Conservation (phyloP, 2,329 filamentous ascomycete genomes). For the Colletotrichum eleusines region DNA sequence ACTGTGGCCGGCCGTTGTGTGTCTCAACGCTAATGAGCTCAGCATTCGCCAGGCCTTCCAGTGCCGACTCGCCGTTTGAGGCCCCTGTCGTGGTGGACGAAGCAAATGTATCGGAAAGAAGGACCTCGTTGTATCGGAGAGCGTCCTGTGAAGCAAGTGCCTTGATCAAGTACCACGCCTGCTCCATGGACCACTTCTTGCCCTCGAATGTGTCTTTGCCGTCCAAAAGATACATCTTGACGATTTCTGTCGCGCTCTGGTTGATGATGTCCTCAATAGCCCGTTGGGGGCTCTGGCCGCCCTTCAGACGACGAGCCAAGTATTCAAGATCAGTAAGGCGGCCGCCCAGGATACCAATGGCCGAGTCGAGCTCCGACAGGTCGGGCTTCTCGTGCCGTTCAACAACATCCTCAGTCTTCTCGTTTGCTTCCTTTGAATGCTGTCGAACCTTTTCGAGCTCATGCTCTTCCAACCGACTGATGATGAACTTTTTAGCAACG, state of each 20-base stretch:
- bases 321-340: conserved; percentile 97
- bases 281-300: conserved; percentile 83
- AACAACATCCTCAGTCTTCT: conserved; percentile 47
- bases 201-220: conserved; percentile 59
- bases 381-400: conserved; percentile 54
- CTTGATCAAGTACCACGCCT: conserved; percentile 92
- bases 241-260: conserved; percentile 88
- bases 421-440: conserved; percentile 45
- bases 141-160: conserved; percentile 75
- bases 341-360: conserved; percentile 86
- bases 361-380: conserved; percentile 80
- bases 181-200: conserved; percentile 81
- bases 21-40: conserved; percentile 86
- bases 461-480: conserved; percentile 78
- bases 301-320: conserved; percentile 88
- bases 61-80: conserved; percentile 76
- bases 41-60: conserved; percentile 84
- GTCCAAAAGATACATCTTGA: conserved; percentile 90
- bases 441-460: conserved; percentile 42
- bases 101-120: conserved; percentile 82
- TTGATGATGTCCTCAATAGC: conserved; percentile 91
- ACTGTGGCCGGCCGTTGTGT: conserved; percentile 80
- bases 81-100: conserved; percentile 61
- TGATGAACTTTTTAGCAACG: conserved; percentile 90
- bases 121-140: conserved; percentile 86